A percentile compares a stretch with the other conserved stretches of the same genome.
phyloP scores from a whole-genome alignment of 306 rosid genomes.

The Ormosia emarginata region DNA sequence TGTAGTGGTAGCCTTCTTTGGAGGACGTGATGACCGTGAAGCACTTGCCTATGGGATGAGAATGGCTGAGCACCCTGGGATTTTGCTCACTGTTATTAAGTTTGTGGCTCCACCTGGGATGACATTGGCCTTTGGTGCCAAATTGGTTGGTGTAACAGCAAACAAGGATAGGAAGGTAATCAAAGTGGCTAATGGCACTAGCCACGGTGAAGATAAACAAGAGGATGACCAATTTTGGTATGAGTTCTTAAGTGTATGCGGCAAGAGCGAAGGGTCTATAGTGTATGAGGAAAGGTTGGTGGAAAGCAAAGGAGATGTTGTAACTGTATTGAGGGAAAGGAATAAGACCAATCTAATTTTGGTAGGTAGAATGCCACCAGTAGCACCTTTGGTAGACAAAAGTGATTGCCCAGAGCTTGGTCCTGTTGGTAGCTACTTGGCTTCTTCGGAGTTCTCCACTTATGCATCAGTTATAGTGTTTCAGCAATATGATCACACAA shows the following conservation, averaged over 20 bases:
- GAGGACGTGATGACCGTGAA: slow-evolving; percentile 65
- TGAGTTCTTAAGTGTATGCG: slow-evolving; percentile 23
- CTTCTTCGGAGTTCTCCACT: slow-evolving; percentile 55
- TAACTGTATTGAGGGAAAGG: slow-evolving; percentile 29
- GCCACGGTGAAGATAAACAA: slow-evolving; percentile 18
- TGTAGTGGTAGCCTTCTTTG: slow-evolving; percentile 46
- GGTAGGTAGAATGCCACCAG: slow-evolving; percentile 51
- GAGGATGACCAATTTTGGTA: slow-evolving; percentile 38
- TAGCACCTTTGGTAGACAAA: slow-evolving; percentile 34
- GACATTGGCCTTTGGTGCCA: slow-evolving; percentile 43
- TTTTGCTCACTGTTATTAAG: slow-evolving; percentile 36
- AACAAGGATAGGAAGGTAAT: slow-evolving; percentile 25
- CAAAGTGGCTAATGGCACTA: neutral
- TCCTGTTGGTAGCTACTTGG: slow-evolving; percentile 65
- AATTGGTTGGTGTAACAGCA: slow-evolving; percentile 30
- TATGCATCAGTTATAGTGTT: slow-evolving; percentile 47
- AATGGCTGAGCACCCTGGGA: slow-evolving; percentile 70
- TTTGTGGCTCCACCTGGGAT: slow-evolving; percentile 32
- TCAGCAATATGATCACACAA: slow-evolving; percentile 47
- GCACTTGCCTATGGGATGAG: slow-evolving; percentile 67
- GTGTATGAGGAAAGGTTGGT: slow-evolving; percentile 48
- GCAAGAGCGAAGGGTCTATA: slow-evolving; percentile 27
- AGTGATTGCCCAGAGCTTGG: slow-evolving; percentile 65
- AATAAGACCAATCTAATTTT: slow-evolving; percentile 41
- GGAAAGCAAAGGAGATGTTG: slow-evolving; percentile 35